These are phyloP conservation scores for Puccinellia tenuiflora DNA, from an alignment of 176 grass and related monocot species.

Conservation along the genomic window DNA sequence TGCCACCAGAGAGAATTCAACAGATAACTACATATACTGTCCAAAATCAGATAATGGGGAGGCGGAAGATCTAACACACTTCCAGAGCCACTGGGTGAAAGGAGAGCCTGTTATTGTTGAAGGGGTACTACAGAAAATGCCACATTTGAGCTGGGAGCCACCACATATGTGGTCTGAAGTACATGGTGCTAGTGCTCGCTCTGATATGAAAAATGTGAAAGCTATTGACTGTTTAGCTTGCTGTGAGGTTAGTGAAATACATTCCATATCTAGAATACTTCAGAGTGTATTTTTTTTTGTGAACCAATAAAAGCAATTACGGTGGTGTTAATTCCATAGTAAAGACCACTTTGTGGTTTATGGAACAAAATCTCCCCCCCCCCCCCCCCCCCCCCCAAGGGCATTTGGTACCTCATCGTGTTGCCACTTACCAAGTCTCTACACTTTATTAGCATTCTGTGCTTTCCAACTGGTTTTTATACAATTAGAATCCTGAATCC, in stretches of 20 bases:
- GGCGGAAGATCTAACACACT: conserved; percentile 50
- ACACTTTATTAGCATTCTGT: not conserved
- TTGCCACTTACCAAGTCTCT: not conserved
- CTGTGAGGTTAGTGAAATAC: conserved; percentile 53
- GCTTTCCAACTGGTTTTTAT: not conserved
- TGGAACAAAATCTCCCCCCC: not conserved
- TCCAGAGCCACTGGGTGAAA: conserved; percentile 75
- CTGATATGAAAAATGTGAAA: conserved; percentile 27
- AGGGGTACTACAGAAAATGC: conserved; percentile 44
- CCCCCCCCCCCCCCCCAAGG: not conserved
- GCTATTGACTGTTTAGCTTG: conserved; percentile 56
- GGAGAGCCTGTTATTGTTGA: conserved; percentile 78
- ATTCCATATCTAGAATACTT: not conserved
- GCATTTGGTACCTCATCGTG: not conserved
- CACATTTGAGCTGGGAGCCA: conserved; percentile 55
- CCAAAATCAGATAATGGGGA: conserved; percentile 35
- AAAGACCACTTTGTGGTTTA: not conserved
- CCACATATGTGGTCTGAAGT: conserved; percentile 51
- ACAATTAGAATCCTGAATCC: not conserved
- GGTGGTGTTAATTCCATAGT: not conserved
- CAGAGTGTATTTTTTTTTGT: not conserved
- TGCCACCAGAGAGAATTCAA: conserved; percentile 42
- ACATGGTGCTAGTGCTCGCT: not conserved
- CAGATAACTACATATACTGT: conserved; percentile 67
- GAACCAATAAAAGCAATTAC: not conserved